Base-by-base conservation (phyloP, 208 protist genomes). In the Acanthamoeba lenticulata region DNA sequence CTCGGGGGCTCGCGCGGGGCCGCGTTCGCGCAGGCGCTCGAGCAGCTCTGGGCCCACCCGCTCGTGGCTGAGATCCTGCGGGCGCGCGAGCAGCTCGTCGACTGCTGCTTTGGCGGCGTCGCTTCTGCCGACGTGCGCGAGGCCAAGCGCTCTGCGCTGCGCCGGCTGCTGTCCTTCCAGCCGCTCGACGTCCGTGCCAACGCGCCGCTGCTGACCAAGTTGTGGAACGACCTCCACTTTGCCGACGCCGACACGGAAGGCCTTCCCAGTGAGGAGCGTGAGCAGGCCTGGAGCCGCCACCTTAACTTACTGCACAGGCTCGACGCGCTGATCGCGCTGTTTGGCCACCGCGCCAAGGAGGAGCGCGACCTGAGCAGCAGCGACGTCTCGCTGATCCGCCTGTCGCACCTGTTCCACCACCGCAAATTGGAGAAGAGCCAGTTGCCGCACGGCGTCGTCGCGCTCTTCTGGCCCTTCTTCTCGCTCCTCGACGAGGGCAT, bases 381-480 rank as follows among this genome's bases (percentile, higher is more conserved):
- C 19, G 34, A 13, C 24, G 42, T 19, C 9, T 89, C 79, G 47
- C 38, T 62, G 24, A 74, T 62, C 4, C 34, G 52, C n/a, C 86
- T 77, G 42, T 92, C 86, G 24, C 74, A 92, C 36, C 86, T 92
- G 32, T 92, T 92, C 86, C 74, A 77, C 86, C 86, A 92, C 32
- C 86, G 74, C n/a, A 92, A 74, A 36, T 17, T 92, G 21, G 60
- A 74, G 36, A 74, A 45, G n/a, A 77, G 40, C 27, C 34, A 55
- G 40, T 55, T 92, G 34, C 52, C 57, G 27, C 47, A 74, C 45
- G 57, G 32, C 52, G 49, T 74, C 13, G 45, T 92, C 38, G 34
- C 86, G 2, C 60, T 92, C 42, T 42, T 92, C 32, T 74, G 38
- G 40, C 60, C 86, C 47, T 65, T 74, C 52, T 92, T 92, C 45